These are phyloP conservation scores for Neurospora sp. DNA, from an alignment of 495 filamentous ascomycete species.

Conservation along the genomic window DNA sequence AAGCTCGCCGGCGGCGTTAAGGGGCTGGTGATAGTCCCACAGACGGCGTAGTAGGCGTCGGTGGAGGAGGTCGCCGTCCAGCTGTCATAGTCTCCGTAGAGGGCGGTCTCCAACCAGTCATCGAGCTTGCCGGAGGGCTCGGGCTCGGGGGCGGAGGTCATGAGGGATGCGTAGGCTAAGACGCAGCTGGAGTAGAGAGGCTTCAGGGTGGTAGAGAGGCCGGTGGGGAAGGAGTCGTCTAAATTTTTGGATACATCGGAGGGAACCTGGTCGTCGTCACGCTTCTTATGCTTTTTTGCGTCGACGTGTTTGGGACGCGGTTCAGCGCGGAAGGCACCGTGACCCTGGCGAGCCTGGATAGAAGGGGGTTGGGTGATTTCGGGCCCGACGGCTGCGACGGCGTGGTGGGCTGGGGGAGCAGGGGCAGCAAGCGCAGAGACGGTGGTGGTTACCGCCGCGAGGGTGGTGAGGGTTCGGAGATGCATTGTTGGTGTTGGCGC, in stretches of 20 bases:
- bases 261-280: not conserved
- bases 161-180: not conserved
- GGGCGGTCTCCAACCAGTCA: not conserved
- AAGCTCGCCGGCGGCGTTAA: not conserved
- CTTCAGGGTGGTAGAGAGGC: not conserved
- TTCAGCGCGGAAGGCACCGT: not conserved
- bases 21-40: not conserved
- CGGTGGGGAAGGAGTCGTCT: not conserved
- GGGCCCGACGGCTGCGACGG: not conserved
- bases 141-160: not conserved
- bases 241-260: no score
- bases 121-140: not conserved
- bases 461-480: not conserved
- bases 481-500: not conserved
- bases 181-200: not conserved
- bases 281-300: not conserved
- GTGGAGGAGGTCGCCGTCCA: not conserved
- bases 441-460: not conserved
- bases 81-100: not conserved
- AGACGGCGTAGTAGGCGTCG: not conserved
- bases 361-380: not conserved
- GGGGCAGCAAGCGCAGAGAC: not conserved
- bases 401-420: not conserved
- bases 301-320: not conserved
- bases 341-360: not conserved